Evolutionary conservation across 306 rosid species (phyloP), one percentile per base, ranked within the genome.

Genomic region (Purshia tridentata): DNA sequence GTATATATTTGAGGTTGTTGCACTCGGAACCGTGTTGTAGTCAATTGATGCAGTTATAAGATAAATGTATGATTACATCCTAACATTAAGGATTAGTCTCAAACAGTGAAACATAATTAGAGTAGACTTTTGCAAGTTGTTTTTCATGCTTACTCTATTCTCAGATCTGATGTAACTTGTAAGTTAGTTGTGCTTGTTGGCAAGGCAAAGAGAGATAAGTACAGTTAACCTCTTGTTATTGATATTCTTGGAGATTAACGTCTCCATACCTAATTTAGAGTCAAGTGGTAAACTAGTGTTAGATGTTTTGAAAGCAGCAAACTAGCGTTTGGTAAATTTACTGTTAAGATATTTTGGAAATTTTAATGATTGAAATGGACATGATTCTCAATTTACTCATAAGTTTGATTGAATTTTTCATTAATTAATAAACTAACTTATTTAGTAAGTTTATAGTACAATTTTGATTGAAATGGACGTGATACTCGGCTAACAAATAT

Each of bases 11-110:
- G 54, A 66, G 55, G 68, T 61, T 76, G 59, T 73, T 61, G 56
- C 69, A 50, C 76, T 42, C 73, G 60, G 56, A 41, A 65, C 72
- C 44, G 61, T 60, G 59, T 55, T 62, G 62, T 74, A 68, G 57
- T 72, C 37, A 41, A 12, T 65, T 46, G 61, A 40, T 69, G 63
- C 23, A 22, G 67, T 60, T 7, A 41, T 16, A 8, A 52, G 65
- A 70, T 73, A 65, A 23, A 13, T 61, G 78, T 51, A 62, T 39
- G 16, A 46, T 51, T 65, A 19, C 64, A 52, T 61, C 1, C 11
- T 15, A 4, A 71, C 46, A 1, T 46, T 46, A 44, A 16, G 41
- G 68, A 48, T 57, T 51, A 46, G 50, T 59, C 69, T 5, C 12
- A 39, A 49, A 19, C 11, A 37, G 64, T 19, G 44, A 5, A 22